These are phyloP conservation scores for Backusella tarrabulga DNA, from an alignment of 192 early-diverging fungal genomes.

Conservation along the genomic window DNA sequence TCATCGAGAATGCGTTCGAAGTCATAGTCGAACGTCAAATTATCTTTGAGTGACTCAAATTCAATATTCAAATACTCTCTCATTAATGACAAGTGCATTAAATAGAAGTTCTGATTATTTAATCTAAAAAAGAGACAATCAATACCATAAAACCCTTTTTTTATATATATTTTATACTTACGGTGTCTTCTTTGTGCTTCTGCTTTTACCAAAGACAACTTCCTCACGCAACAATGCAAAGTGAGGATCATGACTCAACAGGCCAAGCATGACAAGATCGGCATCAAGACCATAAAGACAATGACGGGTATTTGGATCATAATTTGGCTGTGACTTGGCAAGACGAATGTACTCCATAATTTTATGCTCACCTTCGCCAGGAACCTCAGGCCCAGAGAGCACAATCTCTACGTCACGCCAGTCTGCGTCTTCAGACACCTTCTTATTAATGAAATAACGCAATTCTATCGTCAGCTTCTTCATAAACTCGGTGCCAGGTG, in stretches of 20 bases:
- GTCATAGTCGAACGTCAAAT: constrained; percentile 66
- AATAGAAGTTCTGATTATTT: constrained; percentile 60
- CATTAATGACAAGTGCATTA: constrained; percentile 84
- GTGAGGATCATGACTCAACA: constrained; percentile 96
- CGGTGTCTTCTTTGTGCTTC: constrained; percentile 44
- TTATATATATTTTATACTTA: constrained; percentile 17
- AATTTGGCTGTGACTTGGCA: constrained; percentile 74
- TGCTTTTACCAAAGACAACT: constrained; percentile 67
- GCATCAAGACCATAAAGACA: constrained; percentile 98
- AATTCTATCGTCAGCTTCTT: constrained; percentile 80
- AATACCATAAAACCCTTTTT: not conserved
- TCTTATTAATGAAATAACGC: constrained; percentile 88
- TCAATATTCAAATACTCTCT: constrained; percentile 94
- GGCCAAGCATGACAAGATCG: constrained; percentile 95
- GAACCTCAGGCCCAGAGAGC: constrained; percentile 91
- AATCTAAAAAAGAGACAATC: constrained; percentile 26
- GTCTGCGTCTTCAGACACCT: constrained; percentile 82
- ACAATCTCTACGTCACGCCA: constrained; percentile 93
- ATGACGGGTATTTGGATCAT: constrained; percentile 87
- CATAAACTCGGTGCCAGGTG: constrained; percentile 98
- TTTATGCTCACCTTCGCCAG: constrained; percentile 99
- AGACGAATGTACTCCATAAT: constrained; percentile 99
- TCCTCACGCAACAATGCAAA: constrained; percentile 96
- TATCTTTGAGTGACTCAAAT: constrained; percentile 59
- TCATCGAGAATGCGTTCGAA: constrained; percentile 96